Percentiles rank a stretch among this genome's conserved stretches.
Conservation (phyloP, 495 filamentous ascomycete species). For the Rostrohypoxylon terebratum region DNA sequence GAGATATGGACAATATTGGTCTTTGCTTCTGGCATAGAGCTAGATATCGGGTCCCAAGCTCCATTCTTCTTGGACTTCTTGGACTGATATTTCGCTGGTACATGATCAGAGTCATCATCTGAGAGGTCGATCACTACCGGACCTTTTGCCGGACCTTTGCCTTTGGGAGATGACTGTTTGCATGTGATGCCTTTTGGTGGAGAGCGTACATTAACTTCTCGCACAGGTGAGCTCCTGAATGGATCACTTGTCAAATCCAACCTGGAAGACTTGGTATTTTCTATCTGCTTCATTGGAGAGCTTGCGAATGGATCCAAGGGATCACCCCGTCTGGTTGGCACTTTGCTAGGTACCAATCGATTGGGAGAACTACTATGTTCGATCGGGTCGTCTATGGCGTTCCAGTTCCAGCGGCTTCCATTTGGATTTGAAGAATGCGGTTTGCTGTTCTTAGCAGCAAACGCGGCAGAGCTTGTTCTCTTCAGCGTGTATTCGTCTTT, state of each 20-base stretch:
- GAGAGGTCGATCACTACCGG: conserved; percentile 47
- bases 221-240: conserved; percentile 35
- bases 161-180: background rate
- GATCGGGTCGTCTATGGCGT: conserved; percentile 39
- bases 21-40: conserved; percentile 57
- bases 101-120: conserved; percentile 29
- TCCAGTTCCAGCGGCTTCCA: conserved; percentile 44
- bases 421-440: conserved; percentile 19
- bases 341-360: conserved; percentile 5
- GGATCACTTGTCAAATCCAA: conserved; percentile 37
- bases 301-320: conserved; percentile 46
- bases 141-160: conserved; percentile 12
- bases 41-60: conserved; percentile 63
- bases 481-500: conserved; percentile 20
- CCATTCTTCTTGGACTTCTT: conserved; percentile 40
- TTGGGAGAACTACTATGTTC: conserved; percentile 45
- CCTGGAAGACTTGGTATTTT: conserved; percentile 8
- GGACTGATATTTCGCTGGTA: background rate
- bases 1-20: conserved; percentile 21
- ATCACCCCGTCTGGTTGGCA: conserved; percentile 1
- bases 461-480: conserved; percentile 15
- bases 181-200: conserved; percentile 1
- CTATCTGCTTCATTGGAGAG: conserved; percentile 28
- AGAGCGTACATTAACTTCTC: background rate
- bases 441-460: conserved; percentile 7